phyloP scores from a whole-genome alignment of 2,329 filamentous ascomycete genomes.

The Penicillium sp. region DNA sequence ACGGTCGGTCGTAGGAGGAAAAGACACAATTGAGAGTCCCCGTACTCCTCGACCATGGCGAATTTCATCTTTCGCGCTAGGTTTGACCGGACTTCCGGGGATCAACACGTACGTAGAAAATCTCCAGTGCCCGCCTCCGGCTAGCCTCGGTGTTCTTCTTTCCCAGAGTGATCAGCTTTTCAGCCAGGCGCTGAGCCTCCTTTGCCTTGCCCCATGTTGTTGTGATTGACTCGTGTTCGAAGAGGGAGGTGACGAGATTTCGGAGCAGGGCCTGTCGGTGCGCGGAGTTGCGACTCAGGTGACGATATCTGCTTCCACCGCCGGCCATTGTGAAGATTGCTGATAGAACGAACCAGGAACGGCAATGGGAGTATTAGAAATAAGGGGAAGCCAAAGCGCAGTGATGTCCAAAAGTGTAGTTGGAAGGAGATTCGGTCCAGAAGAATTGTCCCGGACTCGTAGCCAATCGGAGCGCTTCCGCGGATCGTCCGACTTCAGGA shows the following conservation, averaged over 20 bases:
- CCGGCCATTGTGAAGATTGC: constrained; percentile 68
- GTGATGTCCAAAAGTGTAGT: not conserved
- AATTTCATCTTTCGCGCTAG: not conserved
- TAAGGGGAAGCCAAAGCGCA: constrained; percentile 7
- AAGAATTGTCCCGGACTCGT: constrained; percentile 35
- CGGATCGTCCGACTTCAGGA: constrained; percentile 23
- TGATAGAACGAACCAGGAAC: not conserved
- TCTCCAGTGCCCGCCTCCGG: constrained; percentile 70
- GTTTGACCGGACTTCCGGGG: not conserved
- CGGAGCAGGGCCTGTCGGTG: constrained; percentile 91
- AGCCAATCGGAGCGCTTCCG: constrained; percentile 39
- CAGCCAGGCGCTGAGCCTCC: constrained; percentile 88
- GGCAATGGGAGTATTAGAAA: not conserved
- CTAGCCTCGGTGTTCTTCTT: constrained; percentile 90
- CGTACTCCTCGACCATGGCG: not conserved
- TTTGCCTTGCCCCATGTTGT: constrained; percentile 98
- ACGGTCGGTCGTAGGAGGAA: not conserved
- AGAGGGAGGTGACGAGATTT: constrained; percentile 92
- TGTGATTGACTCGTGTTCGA: constrained; percentile 88
- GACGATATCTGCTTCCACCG: constrained; percentile 82
- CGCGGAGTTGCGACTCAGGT: constrained; percentile 79
- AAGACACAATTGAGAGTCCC: not conserved
- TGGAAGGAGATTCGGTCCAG: constrained; percentile 15
- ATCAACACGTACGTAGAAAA: constrained; percentile 73
- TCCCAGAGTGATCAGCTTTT: constrained; percentile 90